These are phyloP conservation scores for Cytospora schulzeri DNA, from an alignment of 2,329 filamentous ascomycete species.

Conservation along the genomic window DNA sequence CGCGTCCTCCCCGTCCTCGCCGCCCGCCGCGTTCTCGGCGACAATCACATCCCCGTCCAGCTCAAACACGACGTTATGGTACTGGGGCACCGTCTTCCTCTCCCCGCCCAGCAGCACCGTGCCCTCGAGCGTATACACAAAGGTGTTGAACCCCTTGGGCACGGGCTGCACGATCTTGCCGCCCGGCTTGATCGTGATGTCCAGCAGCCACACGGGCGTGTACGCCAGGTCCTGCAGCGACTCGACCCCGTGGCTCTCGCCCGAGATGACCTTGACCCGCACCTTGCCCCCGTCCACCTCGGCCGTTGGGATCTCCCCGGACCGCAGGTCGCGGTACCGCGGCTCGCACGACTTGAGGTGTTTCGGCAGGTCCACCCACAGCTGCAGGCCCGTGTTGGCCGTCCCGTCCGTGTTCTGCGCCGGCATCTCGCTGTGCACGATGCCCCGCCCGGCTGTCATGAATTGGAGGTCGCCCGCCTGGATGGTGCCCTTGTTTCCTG, in stretches of 20 bases:
- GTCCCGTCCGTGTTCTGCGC: slow-evolving; percentile 73
- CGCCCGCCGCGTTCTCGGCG: slow-evolving; percentile 67
- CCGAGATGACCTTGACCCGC: slow-evolving; percentile 86
- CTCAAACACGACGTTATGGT: slow-evolving; percentile 88
- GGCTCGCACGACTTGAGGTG: slow-evolving; percentile 87
- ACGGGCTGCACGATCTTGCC: slow-evolving; percentile 75
- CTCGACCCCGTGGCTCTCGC: slow-evolving; percentile 80
- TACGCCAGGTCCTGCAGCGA: slow-evolving; percentile 89
- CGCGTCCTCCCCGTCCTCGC: slow-evolving; percentile 58
- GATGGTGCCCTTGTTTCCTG: slow-evolving; percentile 82
- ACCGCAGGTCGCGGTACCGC: slow-evolving; percentile 82
- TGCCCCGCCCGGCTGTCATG: slow-evolving; percentile 92
- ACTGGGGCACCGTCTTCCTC: slow-evolving; percentile 61
- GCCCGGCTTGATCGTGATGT: slow-evolving; percentile 78
- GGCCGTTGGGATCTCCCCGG: slow-evolving; percentile 76
- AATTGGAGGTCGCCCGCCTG: slow-evolving; percentile 90
- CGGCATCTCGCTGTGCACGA: slow-evolving; percentile 97
- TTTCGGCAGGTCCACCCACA: slow-evolving; percentile 91
- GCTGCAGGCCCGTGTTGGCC: slow-evolving; percentile 83
- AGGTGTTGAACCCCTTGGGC: slow-evolving; percentile 84
- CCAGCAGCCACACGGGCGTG: slow-evolving; percentile 95
- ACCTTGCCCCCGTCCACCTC: slow-evolving; percentile 73
- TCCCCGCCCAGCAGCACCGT: slow-evolving; percentile 64
- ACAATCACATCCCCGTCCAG: slow-evolving; percentile 75
- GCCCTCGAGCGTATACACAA: slow-evolving; percentile 83